Base-by-base conservation (phyloP, 2,329 filamentous ascomycete genomes). In the Fusarium dimerum region DNA sequence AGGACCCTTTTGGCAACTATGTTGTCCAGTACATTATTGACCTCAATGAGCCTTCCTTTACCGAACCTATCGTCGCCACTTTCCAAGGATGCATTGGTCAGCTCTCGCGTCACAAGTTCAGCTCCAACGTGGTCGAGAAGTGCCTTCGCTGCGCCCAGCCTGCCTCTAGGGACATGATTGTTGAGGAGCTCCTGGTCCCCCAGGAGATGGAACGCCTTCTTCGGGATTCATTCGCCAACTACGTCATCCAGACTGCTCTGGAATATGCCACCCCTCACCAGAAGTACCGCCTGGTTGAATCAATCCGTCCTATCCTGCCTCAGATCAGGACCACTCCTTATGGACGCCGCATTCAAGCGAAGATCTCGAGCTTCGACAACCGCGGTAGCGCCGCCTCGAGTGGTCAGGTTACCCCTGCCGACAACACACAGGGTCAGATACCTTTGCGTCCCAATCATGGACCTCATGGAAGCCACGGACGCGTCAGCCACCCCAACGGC, bases 21-120 rank as follows among this genome's bases (percentile, higher is more conserved):
- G 94, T 99, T 46, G 89, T 99, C 46, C 94, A 99, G 76, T 99
- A 99, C 76, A 97, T 99, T 68, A 85, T 99, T 62, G 94, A 97
- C 69, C 82, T 97, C 49, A 92, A 92, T 61, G 92, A 99, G 68
- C 80, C 88, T 12, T 79, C 79, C 62, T 97, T 96, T 74, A 97
- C 93, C 1, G 89, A 94, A 66, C 93, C 93, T 4, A 80, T 99
- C 40, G 94, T 95, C 55, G 78, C 81, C 48, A 87, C 86, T 66
- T 97, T 99, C 77, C 77, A 82, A 50, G 88, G 88, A 64, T 81
- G 80, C 78, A 90, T 84, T 77, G 88, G 70, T 67, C 82, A 73
- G 73, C 82, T 82, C 15, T 97, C 94, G 6, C 92, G 92, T 70
- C 94, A 99, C 78, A 99, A 99, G 75, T 99, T 99, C 78, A 97